phyloP scores from a whole-genome alignment of 2,329 filamentous ascomycete genomes.

The Colletotrichum chlorophyti region DNA sequence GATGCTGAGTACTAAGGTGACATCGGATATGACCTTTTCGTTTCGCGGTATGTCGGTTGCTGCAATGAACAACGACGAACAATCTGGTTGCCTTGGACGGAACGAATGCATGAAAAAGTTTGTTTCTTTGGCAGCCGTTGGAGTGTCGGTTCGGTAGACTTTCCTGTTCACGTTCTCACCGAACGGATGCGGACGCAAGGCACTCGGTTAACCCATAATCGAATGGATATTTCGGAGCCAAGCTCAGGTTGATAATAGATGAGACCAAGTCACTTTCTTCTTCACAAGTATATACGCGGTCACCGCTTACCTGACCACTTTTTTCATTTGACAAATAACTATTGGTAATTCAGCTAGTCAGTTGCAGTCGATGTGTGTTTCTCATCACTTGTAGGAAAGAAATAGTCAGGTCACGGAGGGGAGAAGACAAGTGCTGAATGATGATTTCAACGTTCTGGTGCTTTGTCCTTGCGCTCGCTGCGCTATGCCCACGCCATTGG shows the following conservation, averaged over 20 bases:
- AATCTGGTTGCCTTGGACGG: constrained; percentile 6
- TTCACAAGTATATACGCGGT: constrained; percentile 14
- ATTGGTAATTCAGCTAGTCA: constrained; percentile 5
- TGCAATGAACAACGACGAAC: constrained; percentile 19
- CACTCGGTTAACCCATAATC: constrained; percentile 25
- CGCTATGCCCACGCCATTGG: too few relatives aligned
- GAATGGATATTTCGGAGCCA: constrained; percentile 30
- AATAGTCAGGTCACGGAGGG: too few relatives aligned
- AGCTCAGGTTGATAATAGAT: constrained; percentile 29
- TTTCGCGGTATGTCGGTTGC: constrained; percentile 1
- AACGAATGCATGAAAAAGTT: constrained; percentile 26
- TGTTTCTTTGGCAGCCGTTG: constrained; percentile 26
- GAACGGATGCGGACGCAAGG: constrained; percentile 22
- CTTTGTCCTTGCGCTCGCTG: too few relatives aligned
- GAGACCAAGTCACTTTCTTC: constrained; percentile 26
- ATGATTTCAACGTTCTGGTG: too few relatives aligned
- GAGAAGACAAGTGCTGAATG: too few relatives aligned
- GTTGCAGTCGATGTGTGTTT: constrained; percentile 4
- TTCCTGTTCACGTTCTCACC: constrained; percentile 24
- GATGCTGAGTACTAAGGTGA: constrained; percentile 78
- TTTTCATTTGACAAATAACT: background rate
- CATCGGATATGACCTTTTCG: constrained; percentile 5
- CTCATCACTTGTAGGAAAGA: too few relatives aligned
- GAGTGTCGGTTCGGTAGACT: constrained; percentile 27
- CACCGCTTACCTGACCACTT: background rate